Base-by-base conservation (phyloP, 1,284 basidiomycete genomes). In the Calocybe gambosa region DNA sequence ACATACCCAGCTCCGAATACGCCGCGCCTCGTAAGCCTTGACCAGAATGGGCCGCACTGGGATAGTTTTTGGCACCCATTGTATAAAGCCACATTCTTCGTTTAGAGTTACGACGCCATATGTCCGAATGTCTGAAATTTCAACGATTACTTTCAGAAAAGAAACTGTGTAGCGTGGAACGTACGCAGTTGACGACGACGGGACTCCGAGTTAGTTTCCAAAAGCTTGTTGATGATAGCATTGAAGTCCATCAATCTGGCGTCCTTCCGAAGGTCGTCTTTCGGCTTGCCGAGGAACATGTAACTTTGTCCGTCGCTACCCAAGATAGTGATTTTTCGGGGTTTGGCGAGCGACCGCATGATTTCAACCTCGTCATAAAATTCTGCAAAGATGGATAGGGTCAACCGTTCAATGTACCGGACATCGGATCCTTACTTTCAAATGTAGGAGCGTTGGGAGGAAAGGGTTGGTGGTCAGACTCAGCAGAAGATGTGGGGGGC, bases 201-300 rank as follows among this genome's bases (percentile, higher is more conserved):
- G 26, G 94, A 93, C 48, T 98, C 92, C 0, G 93, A 93, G 57
- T 93, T 92, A 16, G 89, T 85, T 60, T 95, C 95, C 46, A 99
- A 74, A 12, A 99, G 69, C 63, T 97, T 98, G 71, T 99, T 99
- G 71, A 99, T 95, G 70, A 99, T 95, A 2, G 90, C 81, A 59
- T 97, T 94, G 65, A 99, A 92, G 63, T 99, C 96, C 95, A 99
- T 99, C 49, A 99, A 67, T 7, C 96, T 80, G 0, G 95, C 94
- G 60, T 99, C 96, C 67, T 99, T 99, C 38, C 96, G 80, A 38
- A 99, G 73, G 65, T 99, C 96, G 62, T 99, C 96, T 64, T 94
- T 94, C 1, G 96, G 95, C 66, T 99, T 99, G 54, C 92, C 93
- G 12, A 99, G 74, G 73, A 99, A 99, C 59, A 84, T 86, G 66